These are phyloP conservation scores for Verticillium nonalfalfae DNA, from an alignment of 2,329 filamentous ascomycete species.

Conservation along the genomic window DNA sequence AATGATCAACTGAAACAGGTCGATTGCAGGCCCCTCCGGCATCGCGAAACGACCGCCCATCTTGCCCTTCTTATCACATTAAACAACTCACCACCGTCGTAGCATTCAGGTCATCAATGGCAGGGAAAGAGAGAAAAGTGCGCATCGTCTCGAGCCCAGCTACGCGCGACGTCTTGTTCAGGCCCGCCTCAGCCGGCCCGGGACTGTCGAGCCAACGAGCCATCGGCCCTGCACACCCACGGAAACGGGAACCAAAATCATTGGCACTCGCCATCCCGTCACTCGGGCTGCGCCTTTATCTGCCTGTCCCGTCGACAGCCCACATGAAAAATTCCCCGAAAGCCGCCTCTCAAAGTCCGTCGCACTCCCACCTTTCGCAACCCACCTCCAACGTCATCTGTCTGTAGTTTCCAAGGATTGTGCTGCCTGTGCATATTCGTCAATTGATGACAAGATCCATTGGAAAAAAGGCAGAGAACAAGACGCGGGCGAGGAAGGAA, in stretches of 20 bases:
- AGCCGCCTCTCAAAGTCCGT: not conserved
- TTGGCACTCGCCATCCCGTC: not conserved
- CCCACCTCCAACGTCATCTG: not conserved
- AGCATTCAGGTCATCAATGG: too few relatives aligned
- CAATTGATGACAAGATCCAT: not conserved
- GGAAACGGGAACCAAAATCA: not conserved
- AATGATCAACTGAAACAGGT: not conserved
- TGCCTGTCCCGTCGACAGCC: not conserved
- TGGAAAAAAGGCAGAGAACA: not conserved
- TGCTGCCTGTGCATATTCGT: not conserved
- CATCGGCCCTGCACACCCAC: constrained; percentile 5
- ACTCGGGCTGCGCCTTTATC: not conserved
- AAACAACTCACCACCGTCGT: not conserved
- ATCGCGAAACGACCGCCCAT: not conserved
- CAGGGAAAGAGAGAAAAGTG: not conserved
- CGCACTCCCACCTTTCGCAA: not conserved
- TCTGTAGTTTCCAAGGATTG: not conserved
- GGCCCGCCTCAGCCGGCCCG: constrained; percentile 8
- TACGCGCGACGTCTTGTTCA: not conserved
- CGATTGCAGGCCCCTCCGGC: not conserved
- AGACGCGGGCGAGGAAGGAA: not conserved
- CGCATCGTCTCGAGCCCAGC: not conserved
- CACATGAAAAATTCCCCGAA: not conserved
- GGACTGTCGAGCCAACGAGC: constrained; percentile 8
- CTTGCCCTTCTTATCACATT: not conserved